Conservation (phyloP, 139 green algal genomes). For the Tetratostichococcus sp. region DNA sequence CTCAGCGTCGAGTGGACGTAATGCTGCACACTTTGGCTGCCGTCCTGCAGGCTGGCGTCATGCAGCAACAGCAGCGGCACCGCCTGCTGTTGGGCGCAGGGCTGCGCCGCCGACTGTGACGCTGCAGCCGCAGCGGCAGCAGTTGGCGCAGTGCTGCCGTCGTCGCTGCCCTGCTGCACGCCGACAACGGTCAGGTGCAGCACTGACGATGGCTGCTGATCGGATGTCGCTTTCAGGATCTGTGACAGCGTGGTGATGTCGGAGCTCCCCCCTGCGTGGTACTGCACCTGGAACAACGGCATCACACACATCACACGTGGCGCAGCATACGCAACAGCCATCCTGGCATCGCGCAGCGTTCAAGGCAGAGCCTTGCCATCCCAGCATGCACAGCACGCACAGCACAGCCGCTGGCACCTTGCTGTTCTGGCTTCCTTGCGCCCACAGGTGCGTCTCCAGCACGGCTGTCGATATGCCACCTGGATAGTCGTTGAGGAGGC, state of each 20-base stretch:
- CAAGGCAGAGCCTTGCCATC: no score
- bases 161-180: background rate
- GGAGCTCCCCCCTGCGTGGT: no score
- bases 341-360: no score
- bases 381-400: background rate
- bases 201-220: background rate
- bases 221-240: background rate
- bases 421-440: background rate
- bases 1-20: background rate
- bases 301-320: no score
- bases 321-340: no score
- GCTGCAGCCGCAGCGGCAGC: no score
- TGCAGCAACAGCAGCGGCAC: background rate
- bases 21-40: background rate
- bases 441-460: background rate
- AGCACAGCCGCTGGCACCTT: background rate
- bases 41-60: background rate
- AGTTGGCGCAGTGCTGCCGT: background rate
- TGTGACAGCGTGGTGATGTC: background rate
- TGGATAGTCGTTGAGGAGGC: background rate
- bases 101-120: no score
- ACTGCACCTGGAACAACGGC: no score
- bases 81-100: no score
- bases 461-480: background rate
- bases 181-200: background rate